Evolutionary conservation across 495 filamentous ascomycete species (phyloP).

Genomic region (Penicillium daleae): DNA sequence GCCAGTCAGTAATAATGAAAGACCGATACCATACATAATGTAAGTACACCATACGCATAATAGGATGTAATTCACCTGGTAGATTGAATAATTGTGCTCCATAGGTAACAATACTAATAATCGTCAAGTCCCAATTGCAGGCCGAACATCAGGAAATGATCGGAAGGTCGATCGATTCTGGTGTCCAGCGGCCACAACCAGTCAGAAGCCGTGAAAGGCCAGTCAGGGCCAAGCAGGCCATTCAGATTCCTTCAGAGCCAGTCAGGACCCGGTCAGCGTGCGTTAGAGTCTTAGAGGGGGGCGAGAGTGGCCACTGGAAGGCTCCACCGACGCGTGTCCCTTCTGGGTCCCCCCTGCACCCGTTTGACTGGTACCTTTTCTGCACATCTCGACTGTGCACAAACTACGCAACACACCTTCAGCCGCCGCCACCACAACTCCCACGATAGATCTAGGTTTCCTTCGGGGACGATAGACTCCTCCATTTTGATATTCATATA

Average conservation of each 20-base stretch:
- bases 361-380: too few relatives aligned
- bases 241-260: too few relatives aligned
- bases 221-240: background rate
- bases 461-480: background rate
- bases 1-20: background rate
- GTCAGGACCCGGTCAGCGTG: conserved; percentile 12
- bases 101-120: too few relatives aligned
- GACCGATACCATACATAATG: background rate
- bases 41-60: background rate
- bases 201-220: background rate
- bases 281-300: conserved; percentile 19
- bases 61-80: too few relatives aligned
- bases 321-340: conserved; percentile 36
- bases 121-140: background rate
- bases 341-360: too few relatives aligned
- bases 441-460: background rate
- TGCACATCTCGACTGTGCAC: too few relatives aligned
- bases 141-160: conserved; percentile 29
- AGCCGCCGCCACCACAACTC: too few relatives aligned
- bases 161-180: conserved; percentile 30
- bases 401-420: too few relatives aligned
- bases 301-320: conserved; percentile 15
- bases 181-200: conserved; percentile 29
- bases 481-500: background rate
- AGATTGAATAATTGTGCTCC: too few relatives aligned